phyloP scores from a whole-genome alignment of 1,284 basidiomycete species.

The Cutaneotrichosporon spelunceum region DNA sequence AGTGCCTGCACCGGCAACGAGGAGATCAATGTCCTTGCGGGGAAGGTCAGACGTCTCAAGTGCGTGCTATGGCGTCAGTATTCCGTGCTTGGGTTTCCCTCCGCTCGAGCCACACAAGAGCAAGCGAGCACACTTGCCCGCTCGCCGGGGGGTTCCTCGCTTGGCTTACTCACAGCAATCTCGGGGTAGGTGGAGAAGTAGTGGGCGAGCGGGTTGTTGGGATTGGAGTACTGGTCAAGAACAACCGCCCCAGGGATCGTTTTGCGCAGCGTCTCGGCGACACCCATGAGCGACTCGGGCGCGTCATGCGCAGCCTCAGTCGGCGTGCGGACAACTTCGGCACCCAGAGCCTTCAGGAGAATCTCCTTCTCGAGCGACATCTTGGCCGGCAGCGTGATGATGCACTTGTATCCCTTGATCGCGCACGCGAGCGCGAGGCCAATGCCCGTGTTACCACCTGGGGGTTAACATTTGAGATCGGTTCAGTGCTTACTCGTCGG shows the following conservation, averaged over 20 bases:
- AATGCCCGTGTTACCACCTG: constrained; percentile 61
- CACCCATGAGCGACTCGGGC: constrained; percentile 84
- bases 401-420: constrained; percentile 55
- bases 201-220: constrained; percentile 82
- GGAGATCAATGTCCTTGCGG: constrained; percentile 66
- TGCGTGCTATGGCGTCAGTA: constrained; percentile 37
- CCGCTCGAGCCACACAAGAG: background rate
- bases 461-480: background rate
- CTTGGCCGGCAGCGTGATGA: constrained; percentile 95
- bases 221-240: constrained; percentile 76
- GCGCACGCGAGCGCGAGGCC: constrained; percentile 88
- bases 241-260: constrained; percentile 84
- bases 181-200: constrained; percentile 83
- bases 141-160: constrained; percentile 2
- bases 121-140: constrained; percentile 22
- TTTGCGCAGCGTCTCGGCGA: constrained; percentile 71
- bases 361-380: constrained; percentile 97
- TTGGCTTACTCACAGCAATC: constrained; percentile 60
- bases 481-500: constrained; percentile 54
- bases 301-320: constrained; percentile 47
- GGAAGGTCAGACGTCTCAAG: constrained; percentile 45
- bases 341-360: constrained; percentile 82
- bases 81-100: background rate
- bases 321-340: constrained; percentile 92
- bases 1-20: constrained; percentile 89